Conservation (phyloP, 805 yeast species). For the Metschnikowia aberdeeniae region DNA sequence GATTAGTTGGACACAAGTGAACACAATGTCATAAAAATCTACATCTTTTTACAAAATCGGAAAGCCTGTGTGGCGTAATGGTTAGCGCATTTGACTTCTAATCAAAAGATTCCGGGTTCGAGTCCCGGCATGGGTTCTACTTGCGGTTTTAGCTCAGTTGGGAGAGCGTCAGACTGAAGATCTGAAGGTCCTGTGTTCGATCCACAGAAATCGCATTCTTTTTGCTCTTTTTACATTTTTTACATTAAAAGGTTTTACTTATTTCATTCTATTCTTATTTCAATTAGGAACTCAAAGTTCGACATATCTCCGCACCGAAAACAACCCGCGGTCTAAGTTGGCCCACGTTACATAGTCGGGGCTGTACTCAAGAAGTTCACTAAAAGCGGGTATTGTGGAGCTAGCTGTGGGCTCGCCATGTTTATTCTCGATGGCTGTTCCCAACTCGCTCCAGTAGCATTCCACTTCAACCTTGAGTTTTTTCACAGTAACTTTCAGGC, state of each 20-base stretch:
- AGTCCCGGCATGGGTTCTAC: conserved; percentile 19
- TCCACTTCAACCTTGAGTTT: conserved; percentile 53
- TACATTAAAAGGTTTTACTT: background rate
- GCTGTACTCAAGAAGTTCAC: conserved; percentile 63
- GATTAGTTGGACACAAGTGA: too few relatives aligned
- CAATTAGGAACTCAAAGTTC: conserved; percentile 22
- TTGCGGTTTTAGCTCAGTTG: conserved; percentile 24
- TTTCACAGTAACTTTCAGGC: conserved; percentile 28
- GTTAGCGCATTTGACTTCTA: conserved; percentile 21
- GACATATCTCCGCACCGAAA: conserved; percentile 50
- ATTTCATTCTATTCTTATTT: background rate
- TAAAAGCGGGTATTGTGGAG: conserved; percentile 56
- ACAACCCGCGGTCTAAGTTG: conserved; percentile 65
- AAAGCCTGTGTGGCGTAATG: conserved; percentile 20
- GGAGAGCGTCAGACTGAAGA: conserved; percentile 32
- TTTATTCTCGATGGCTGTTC: background rate
- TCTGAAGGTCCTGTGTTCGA: conserved; percentile 20
- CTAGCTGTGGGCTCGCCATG: conserved; percentile 32
- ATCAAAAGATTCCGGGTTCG: conserved; percentile 21
- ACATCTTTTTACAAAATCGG: background rate
- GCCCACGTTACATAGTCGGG: conserved; percentile 65
- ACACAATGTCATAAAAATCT: too few relatives aligned
- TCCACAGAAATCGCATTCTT: conserved; percentile 14
- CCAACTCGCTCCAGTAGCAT: conserved; percentile 78
- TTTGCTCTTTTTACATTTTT: conserved; percentile 1